Evolutionary conservation across 495 filamentous ascomycete species (phyloP), one percentile per base, ranked within the genome.

Genomic region (Tuber umbilicatum): DNA sequence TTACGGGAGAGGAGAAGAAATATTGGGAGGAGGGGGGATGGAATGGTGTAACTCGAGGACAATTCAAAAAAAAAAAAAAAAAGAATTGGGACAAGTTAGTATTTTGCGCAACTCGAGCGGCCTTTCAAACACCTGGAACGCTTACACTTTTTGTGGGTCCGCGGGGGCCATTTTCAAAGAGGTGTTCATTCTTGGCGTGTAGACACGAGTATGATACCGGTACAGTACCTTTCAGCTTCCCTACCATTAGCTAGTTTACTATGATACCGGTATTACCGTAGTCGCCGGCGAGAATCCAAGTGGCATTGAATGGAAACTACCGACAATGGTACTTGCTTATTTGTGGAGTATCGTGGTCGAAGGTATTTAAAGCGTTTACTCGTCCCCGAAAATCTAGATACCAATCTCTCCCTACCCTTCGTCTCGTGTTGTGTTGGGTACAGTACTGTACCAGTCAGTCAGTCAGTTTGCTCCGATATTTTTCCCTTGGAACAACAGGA

Each of bases 401-500:
- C n/a, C 10, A 64, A 31, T 31, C 55, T 31, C 55, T 17, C 27
- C 16, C 27, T 55, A 21, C 27, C 55, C n/a, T 31, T 31, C 12
- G n/a, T 64, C 55, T 64, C 55, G 55, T 64, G 55, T 60, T 31
- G 50, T 64, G 55, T 64, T 64, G 55, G 47, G 47, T 3, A 19
- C n/a, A n/a, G n/a, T n/a, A n/a, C n/a, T 21, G 16, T 23, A 6
- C 45, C 45, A 55, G 47, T 19, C 47, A 55, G 47, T 55, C 47
- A 14, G 50, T 27, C 50, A 31, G 50, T n/a, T 12, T 16, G n/a
- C 27, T 64, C 27, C 55, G 0, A 23, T 55, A 64, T 64, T 31
- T 64, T 64, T 14, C 55, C 0, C 31, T 64, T 64, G 2, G 55
- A 27, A 31, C 55, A 31, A 64, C 55, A 31, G n/a, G 55, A 64